Evolutionary conservation across 2,329 filamentous ascomycete species (phyloP), one percentile per base, ranked within the genome.

Genomic region (Aspergillus persii): DNA sequence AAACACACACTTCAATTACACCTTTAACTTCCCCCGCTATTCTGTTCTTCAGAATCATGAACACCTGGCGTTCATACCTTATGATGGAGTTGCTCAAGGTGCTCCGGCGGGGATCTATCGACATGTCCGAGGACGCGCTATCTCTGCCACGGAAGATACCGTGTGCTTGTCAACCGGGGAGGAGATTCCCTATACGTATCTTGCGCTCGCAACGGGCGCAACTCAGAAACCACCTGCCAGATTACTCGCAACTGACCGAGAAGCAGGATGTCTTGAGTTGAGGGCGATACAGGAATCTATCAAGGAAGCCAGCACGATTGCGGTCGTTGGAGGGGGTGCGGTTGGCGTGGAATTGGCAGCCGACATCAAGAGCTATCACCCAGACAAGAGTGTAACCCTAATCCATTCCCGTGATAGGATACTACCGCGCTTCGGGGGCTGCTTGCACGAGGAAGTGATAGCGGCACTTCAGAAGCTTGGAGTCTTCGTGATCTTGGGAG

Each of bases 1-100:
- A 33, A 61, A 61, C 50, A 53, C 48, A 8, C 59, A 61, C 15
- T 30, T 61, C 8, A 56, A 61, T 8, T 50, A 48, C 23, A 9
- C 33, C 0, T 61, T 53, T 3, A 36, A 18, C 3, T 59, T 61
- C 30, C 59, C 59, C 0, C 56, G 56, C 0, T 61, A 59, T n/a
- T 44, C 26, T 1, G 56, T 61, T 7, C 8, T 57, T 2, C 0
- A 26, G 2, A 53, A 56, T 2, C 23, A 54, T 15, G 56, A 61
- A 30, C 31, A 53, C 4, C 31, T 12, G n/a, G 59, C 59, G 11
- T 61, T 61, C 44, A 56, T 61, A 8, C 59, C 59, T 1, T 61
- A 61, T 23, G 39, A 48, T 33, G 53, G 53, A 1, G 8, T 59
- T 11, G 31, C 27, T 2, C n/a, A 29, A 7, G 15, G 26, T 2